Base-by-base conservation (phyloP, 768 basidiomycete species). In the Auriculariales sp. region DNA sequence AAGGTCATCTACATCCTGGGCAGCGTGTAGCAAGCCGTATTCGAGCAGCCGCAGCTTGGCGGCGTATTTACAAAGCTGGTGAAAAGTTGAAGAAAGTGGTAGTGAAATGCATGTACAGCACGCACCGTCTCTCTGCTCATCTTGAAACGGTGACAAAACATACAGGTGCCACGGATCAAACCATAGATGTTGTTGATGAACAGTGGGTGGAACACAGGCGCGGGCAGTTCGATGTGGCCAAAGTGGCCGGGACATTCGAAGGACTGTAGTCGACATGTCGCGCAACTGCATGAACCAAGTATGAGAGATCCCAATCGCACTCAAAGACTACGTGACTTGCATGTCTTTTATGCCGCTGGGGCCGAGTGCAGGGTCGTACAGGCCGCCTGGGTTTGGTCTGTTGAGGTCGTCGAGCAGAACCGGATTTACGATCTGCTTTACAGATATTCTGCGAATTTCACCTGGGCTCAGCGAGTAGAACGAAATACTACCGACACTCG, bases 161-260 rank as follows among this genome's bases (percentile, higher is more conserved):
- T 67, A 68, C 95, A 99, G 12, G 79, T 79, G 31, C 83, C 83
- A 51, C 93, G 79, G 19, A 99, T 69, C 42, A 98, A 68, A 55
- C 83, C 83, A 62, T 81, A 93, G 71, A 85, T 81, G 58, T 93
- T 88, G 28, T 74, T 71, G 80, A 98, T 90, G 66, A 98, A 99
- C 32, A 99, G 68, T 0, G 95, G 95, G 60, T 99, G 94, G 61
- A 87, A 98, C 2, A 98, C 89, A 12, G 95, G 93, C 15, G 85
- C 77, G 17, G 94, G 92, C 4, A 99, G 76, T 53, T 97, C 91
- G 53, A 99, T 94, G 65, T 98, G 95, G 19, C 95, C 95, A 66
- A 85, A 99, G 65, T 99, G 95, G 15, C 95, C 95, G 2, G 95
- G 93, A 64, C 95, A 99, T 52, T 83, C 83, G 68, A 83, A 98